Evolutionary conservation across 169 alveolate species (phyloP).

Genomic region (Amoebophrya sp.): DNA sequence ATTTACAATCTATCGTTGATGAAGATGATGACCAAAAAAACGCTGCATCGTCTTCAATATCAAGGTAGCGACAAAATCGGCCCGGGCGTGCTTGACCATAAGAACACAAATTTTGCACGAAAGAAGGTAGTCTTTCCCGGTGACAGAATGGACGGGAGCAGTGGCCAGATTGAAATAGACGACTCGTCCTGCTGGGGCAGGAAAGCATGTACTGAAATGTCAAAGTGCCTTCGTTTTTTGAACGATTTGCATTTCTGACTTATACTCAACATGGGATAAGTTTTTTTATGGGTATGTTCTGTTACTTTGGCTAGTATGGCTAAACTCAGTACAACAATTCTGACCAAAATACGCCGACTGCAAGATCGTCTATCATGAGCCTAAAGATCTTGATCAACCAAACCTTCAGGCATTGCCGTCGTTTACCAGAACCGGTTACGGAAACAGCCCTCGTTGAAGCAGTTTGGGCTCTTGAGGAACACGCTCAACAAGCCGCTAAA

Average conservation of each 20-base stretch:
- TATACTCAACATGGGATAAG: too few relatives aligned
- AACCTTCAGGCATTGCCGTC: not conserved
- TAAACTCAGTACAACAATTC: too few relatives aligned
- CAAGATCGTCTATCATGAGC: too few relatives aligned
- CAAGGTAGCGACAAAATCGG: not conserved
- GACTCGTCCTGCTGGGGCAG: not conserved
- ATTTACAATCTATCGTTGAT: too few relatives aligned
- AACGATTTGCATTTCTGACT: not conserved
- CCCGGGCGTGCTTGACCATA: not conserved
- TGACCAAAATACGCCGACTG: too few relatives aligned
- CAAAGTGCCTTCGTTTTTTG: not conserved
- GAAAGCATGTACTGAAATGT: not conserved
- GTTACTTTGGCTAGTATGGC: too few relatives aligned
- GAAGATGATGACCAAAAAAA: too few relatives aligned
- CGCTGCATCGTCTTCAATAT: too few relatives aligned
- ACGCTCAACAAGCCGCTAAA: not conserved
- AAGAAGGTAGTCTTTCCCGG: not conserved
- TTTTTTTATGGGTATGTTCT: too few relatives aligned
- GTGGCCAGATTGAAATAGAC: not conserved
- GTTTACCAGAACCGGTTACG: not conserved
- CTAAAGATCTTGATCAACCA: too few relatives aligned
- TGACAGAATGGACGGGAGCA: not conserved
- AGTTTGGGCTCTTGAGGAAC: not conserved
- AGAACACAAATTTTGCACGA: not conserved
- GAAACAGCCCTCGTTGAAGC: not conserved